Percentiles rank a stretch among this genome's conserved stretches.
Conservation (phyloP, 2,329 filamentous ascomycete species). For the Colletotrichum falcatum region DNA sequence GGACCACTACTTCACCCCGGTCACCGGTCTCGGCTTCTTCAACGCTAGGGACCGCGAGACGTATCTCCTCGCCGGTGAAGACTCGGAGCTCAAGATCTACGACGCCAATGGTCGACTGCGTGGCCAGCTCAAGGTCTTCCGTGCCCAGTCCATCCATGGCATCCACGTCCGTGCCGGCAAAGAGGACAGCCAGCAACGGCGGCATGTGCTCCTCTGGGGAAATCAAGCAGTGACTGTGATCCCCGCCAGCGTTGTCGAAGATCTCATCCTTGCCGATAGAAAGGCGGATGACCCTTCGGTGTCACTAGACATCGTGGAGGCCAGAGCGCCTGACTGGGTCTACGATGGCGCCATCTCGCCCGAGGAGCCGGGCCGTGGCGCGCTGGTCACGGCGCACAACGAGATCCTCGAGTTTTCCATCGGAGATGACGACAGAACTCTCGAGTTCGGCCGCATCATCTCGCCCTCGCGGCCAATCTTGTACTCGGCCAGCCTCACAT, state of each 20-base stretch:
- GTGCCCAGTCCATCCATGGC: constrained; percentile 79
- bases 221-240: constrained; percentile 67
- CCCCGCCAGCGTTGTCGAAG: constrained; percentile 47
- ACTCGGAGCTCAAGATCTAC: constrained; percentile 68
- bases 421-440: constrained; percentile 45
- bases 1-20: constrained; percentile 62
- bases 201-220: constrained; percentile 75
- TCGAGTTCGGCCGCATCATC: constrained; percentile 62
- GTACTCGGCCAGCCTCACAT: constrained; percentile 83
- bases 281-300: constrained; percentile 13
- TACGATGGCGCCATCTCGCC: constrained; percentile 73
- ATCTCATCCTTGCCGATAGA: constrained; percentile 45
- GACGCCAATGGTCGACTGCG: constrained; percentile 53
- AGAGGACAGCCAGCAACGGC: constrained; percentile 40
- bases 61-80: constrained; percentile 70
- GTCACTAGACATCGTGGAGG: constrained; percentile 50
- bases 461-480: constrained; percentile 85
- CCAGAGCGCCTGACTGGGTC: constrained; percentile 78
- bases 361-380: constrained; percentile 56
- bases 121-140: constrained; percentile 67
- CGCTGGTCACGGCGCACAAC: constrained; percentile 89
- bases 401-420: constrained; percentile 70
- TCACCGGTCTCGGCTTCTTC: constrained; percentile 71
- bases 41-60: constrained; percentile 45
- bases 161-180: constrained; percentile 60